Evolutionary conservation across 78 protist genomes (phyloP), one percentile per base, ranked within the genome.

Genomic region (Diacronema lutheri): DNA sequence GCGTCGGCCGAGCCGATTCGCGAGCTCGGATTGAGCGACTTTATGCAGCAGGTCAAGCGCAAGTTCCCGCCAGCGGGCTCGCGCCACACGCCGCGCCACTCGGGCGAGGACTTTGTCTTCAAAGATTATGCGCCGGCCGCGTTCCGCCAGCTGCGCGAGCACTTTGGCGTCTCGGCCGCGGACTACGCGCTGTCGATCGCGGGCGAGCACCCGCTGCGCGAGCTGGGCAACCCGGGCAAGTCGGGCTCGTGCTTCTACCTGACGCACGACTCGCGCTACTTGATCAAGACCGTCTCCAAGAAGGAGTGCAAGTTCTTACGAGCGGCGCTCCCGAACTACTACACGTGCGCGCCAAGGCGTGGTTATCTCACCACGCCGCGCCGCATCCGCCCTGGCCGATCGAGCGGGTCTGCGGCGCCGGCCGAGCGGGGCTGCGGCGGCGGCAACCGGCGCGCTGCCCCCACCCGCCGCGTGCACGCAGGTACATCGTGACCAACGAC

Each of bases 161-260:
- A 81, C 60, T 81, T 66, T n/a, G 85, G 85, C 40, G 61, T 81
- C 14, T 0, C 6, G 29, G 85, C 66, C n/a, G 33, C 41, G 19
- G 85, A 81, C 4, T 81, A 81, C 41, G 29, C 60, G 19, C n/a
- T 81, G 66, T 44, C 73, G 12, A n/a, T 81, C 50, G 46, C 56
- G 74, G 85, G 81, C 58, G 85, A 81, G 40, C 0, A 13, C 25
- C 46, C 76, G 25, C 76, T 81, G 55, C 73, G 57, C 20, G 85
- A 62, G 41, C 61, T 81, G 10, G 61, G 61, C 20, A 19, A 69
- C 44, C 73, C 73, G 13, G 85, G 71, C 21, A 41, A 41, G 60
- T 23, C 38, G 33, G 83, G 83, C 46, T 37, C 78, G 12, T 57
- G 26, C 65, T 80, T 80, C 57, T 80, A 57, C 37, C 61, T 56